Percentiles rank a stretch among this genome's conserved stretches.
Conservation (phyloP, 331 rosid species). For the Dryas integrifolia region DNA sequence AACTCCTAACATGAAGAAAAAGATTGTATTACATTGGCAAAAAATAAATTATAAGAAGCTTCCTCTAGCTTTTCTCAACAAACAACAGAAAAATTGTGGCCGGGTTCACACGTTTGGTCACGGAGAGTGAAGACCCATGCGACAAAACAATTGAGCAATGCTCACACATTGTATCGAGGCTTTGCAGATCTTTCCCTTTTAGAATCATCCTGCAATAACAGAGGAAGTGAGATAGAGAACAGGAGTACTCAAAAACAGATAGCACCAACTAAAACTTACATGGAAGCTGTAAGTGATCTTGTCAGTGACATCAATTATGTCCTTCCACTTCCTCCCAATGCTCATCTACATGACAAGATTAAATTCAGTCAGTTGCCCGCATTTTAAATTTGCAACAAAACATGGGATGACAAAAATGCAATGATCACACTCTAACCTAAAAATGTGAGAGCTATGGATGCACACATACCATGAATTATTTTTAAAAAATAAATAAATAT, state of each 20-base stretch:
- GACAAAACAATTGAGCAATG: constrained; percentile 6
- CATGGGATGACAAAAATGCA: neutral
- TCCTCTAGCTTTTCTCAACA: constrained; percentile 16
- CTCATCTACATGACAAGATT: constrained; percentile 56
- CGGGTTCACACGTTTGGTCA: constrained; percentile 6
- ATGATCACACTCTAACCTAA: neutral
- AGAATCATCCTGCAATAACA: constrained; percentile 72
- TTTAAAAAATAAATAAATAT: no score
- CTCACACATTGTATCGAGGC: constrained; percentile 68
- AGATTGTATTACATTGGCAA: constrained; percentile 3
- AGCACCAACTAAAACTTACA: constrained; percentile 40
- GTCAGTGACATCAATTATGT: constrained; percentile 70
- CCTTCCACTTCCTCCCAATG: constrained; percentile 99
- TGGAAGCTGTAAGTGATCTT: constrained; percentile 72
- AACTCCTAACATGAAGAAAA: neutral
- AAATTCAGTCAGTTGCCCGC: neutral
- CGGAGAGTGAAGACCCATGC: constrained; percentile 5
- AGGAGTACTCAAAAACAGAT: neutral
- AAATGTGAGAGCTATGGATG: no score
- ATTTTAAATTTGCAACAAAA: neutral
- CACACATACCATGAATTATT: no score
- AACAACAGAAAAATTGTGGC: neutral
- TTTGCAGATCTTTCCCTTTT: constrained; percentile 60
- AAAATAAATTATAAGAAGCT: neutral
- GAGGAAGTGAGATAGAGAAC: constrained; percentile 27